Evolutionary conservation across 495 filamentous ascomycete species (phyloP).

Genomic region (Saxophila tyrrhenica): DNA sequence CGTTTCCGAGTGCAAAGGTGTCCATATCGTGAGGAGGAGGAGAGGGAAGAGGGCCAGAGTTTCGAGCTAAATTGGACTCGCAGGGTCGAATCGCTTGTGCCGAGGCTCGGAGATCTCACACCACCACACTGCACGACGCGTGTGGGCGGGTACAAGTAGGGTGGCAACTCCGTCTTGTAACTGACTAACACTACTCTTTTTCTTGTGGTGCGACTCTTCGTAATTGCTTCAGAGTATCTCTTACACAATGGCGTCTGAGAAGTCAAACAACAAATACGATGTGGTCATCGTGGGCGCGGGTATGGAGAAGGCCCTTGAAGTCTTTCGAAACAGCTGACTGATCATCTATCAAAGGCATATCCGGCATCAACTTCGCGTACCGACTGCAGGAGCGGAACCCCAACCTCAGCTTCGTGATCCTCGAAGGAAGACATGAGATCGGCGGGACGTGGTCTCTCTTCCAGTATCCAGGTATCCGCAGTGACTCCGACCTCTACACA

Average conservation of each 20-base stretch:
- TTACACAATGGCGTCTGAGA: not conserved
- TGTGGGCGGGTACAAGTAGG: too few relatives aligned
- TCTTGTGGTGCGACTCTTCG: too few relatives aligned
- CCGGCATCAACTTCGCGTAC: slow-evolving; percentile 65
- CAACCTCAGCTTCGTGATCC: slow-evolving; percentile 43
- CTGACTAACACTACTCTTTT: too few relatives aligned
- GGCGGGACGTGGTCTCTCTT: slow-evolving; percentile 68
- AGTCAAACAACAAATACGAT: not conserved
- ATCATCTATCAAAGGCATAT: slow-evolving; percentile 39
- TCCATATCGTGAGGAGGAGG: too few relatives aligned
- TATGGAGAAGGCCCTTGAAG: not conserved
- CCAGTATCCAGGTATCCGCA: slow-evolving; percentile 54
- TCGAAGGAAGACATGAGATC: slow-evolving; percentile 48
- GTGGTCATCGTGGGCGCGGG: not conserved
- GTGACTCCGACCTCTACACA: slow-evolving; percentile 55
- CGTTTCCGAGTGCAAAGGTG: too few relatives aligned
- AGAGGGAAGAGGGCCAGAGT: too few relatives aligned
- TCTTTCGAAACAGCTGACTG: not conserved
- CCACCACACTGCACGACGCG: too few relatives aligned
- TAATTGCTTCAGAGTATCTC: too few relatives aligned
- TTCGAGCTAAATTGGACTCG: too few relatives aligned
- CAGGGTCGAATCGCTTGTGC: too few relatives aligned
- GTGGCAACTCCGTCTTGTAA: too few relatives aligned
- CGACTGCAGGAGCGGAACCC: slow-evolving; percentile 52
- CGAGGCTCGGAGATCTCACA: too few relatives aligned